Evolutionary conservation across 2,329 filamentous ascomycete species (phyloP), one percentile per base, ranked within the genome.

Genomic region (Epichloe festucae): DNA sequence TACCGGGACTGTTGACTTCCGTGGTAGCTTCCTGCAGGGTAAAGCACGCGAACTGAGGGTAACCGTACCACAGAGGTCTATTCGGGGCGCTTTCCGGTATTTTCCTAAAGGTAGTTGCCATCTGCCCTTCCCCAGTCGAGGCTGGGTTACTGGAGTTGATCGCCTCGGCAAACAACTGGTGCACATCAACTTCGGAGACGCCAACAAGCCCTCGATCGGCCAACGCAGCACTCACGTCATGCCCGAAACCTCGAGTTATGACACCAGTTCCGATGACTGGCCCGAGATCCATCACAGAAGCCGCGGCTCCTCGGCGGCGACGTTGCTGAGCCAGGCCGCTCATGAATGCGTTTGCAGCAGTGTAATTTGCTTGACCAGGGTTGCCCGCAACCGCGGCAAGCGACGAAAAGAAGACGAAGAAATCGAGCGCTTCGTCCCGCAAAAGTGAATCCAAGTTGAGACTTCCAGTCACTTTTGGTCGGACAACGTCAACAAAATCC

Each of bases 331-430:
- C 68, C 0, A 78, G 57, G 1, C 56, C 56, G 7, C 55, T 56
- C 65, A 76, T 69, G 60, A 66, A 78, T 3, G 55, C 54, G 54
- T 75, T 75, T 3, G 68, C 73, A 0, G 71, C 70, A 0, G 62
- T 58, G 53, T 78, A 78, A 55, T 69, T 73, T 3, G 65, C 55
- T 55, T 78, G 74, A 5, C 61, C 63, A 7, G 44, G 23, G 46
- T 64, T 65, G 3, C 68, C 68, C 5, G 59, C 50, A 3, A 65
- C 54, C 2, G 45, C 45, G 0, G 59, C 51, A 1, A 64, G 27
- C 0, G 68, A 70, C 1, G 64, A 66, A 46, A 69, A 63, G 14
- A 65, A 39, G 46, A 70, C 57, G 56, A 70, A 70, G 56, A 69
- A 70, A 44, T 70, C 67, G n/a, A 70, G 59, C 0, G 55, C 35